Evolutionary conservation across 2,329 filamentous ascomycete genomes (phyloP).

Genomic region (Phialophora macrospora): DNA sequence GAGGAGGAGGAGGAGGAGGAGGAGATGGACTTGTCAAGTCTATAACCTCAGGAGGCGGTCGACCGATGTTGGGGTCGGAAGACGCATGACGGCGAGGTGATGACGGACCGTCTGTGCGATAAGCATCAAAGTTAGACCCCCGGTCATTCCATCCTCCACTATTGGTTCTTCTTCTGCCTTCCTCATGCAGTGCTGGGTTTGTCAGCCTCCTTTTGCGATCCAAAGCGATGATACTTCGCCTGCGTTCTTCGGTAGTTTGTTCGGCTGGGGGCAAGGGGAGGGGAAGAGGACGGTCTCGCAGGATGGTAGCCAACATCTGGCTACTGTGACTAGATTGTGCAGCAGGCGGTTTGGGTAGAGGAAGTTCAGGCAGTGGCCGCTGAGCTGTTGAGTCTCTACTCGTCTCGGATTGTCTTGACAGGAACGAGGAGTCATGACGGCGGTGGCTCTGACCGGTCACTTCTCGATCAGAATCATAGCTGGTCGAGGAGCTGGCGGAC

Average conservation of each 20-base stretch:
- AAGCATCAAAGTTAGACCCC: constrained; percentile 29
- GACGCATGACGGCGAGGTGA: constrained; percentile 36
- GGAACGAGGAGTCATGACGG: constrained; percentile 16
- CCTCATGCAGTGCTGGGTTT: constrained; percentile 45
- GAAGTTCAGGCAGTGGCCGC: constrained; percentile 15
- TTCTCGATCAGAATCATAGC: constrained; percentile 19
- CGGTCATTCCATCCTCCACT: constrained; percentile 34
- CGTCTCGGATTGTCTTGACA: constrained; percentile 7
- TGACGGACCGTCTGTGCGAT: constrained; percentile 39
- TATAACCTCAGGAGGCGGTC: constrained; percentile 33
- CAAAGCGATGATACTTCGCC: constrained; percentile 37
- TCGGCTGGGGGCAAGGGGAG: constrained; percentile 25
- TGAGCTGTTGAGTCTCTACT: constrained; percentile 16
- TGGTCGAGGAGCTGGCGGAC: constrained; percentile 26
- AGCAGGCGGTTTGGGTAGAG: constrained; percentile 12
- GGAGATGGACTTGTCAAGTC: constrained; percentile 40
- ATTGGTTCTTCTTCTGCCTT: constrained; percentile 38
- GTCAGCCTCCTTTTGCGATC: constrained; percentile 53
- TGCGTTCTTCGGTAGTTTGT: constrained; percentile 32
- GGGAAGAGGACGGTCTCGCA: constrained; percentile 29
- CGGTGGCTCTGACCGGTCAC: background rate
- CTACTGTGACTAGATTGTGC: constrained; percentile 16
- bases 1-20: too few relatives aligned
- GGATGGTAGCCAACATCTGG: constrained; percentile 20
- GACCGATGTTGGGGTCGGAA: constrained; percentile 11